These are phyloP conservation scores for Trypanosoma congolense DNA, from an alignment of 208 protist genomes.

Conservation along the genomic window DNA sequence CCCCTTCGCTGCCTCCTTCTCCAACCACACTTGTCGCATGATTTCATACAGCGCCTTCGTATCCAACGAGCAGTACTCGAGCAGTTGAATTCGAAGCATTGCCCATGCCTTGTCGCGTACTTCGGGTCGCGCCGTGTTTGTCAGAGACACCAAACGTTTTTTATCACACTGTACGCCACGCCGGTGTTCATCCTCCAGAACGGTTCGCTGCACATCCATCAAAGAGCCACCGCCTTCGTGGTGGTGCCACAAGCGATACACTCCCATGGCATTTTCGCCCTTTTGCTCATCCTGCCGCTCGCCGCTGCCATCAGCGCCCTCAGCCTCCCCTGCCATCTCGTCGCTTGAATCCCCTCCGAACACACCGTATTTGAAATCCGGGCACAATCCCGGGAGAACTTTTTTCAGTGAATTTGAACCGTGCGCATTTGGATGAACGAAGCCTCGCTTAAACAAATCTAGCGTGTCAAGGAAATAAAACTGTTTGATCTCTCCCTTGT, in stretches of 20 bases:
- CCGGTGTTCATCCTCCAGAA: neutral
- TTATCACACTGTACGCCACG: neutral
- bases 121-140: slow-evolving; percentile 27
- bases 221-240: slow-evolving; percentile 78
- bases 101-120: slow-evolving; percentile 65
- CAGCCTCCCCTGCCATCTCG: slow-evolving; percentile 1
- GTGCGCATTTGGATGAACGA: slow-evolving; percentile 75
- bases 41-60: slow-evolving; percentile 85
- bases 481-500: slow-evolving; percentile 72
- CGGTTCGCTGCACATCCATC: slow-evolving; percentile 52
- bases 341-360: slow-evolving; percentile 53
- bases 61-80: slow-evolving; percentile 90
- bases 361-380: slow-evolving; percentile 83
- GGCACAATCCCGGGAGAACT: slow-evolving; percentile 79
- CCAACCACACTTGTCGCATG: slow-evolving; percentile 77
- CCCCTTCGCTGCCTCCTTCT: slow-evolving; percentile 40
- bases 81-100: slow-evolving; percentile 73
- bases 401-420: slow-evolving; percentile 90
- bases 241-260: slow-evolving; percentile 87
- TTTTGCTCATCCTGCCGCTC: slow-evolving; percentile 53
- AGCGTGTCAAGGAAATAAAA: slow-evolving; percentile 89
- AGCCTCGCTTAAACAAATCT: slow-evolving; percentile 75
- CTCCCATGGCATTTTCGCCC: slow-evolving; percentile 86
- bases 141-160: neutral
- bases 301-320: slow-evolving; percentile 7